Evolutionary conservation across 2,329 filamentous ascomycete species (phyloP).

Genomic region (Diaporthe sp.): DNA sequence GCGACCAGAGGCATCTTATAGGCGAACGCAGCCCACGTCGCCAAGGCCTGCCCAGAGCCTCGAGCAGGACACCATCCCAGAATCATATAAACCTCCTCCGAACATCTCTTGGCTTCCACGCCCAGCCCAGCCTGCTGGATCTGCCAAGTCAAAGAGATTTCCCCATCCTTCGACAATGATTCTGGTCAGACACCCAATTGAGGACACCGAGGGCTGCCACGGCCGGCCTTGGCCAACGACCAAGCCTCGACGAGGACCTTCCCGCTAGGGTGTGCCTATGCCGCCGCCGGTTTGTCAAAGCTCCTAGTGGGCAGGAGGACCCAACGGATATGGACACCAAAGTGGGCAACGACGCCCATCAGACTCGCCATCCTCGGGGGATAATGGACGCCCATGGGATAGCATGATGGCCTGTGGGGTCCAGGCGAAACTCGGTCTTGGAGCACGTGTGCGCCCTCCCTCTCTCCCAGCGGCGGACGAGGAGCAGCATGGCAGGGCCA

Average conservation of each 20-base stretch:
- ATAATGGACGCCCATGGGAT: not conserved
- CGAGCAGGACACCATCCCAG: slow-evolving; percentile 10
- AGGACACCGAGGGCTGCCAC: slow-evolving; percentile 26
- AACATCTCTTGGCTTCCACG: slow-evolving; percentile 5
- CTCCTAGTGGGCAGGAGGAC: slow-evolving; percentile 12
- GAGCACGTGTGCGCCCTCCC: not conserved
- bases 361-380: slow-evolving; percentile 22
- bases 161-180: not conserved
- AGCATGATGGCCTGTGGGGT: slow-evolving; percentile 5
- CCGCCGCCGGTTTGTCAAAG: slow-evolving; percentile 4
- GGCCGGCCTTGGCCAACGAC: slow-evolving; percentile 33
- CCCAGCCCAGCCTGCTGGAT: slow-evolving; percentile 6
- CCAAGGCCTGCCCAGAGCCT: slow-evolving; percentile 35
- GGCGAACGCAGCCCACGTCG: slow-evolving; percentile 22
- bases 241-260: slow-evolving; percentile 21
- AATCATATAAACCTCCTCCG: slow-evolving; percentile 31
- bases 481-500: not conserved
- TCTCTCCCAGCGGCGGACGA: not conserved
- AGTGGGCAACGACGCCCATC: slow-evolving; percentile 18
- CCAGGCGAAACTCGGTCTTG: slow-evolving; percentile 18
- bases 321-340: slow-evolving; percentile 14
- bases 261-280: slow-evolving; percentile 20
- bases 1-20: slow-evolving; percentile 29
- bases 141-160: slow-evolving; percentile 34
- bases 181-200: slow-evolving; percentile 4